Conservation (phyloP, 306 rosid genomes). For the Cyamopsis tetragonoloba region DNA sequence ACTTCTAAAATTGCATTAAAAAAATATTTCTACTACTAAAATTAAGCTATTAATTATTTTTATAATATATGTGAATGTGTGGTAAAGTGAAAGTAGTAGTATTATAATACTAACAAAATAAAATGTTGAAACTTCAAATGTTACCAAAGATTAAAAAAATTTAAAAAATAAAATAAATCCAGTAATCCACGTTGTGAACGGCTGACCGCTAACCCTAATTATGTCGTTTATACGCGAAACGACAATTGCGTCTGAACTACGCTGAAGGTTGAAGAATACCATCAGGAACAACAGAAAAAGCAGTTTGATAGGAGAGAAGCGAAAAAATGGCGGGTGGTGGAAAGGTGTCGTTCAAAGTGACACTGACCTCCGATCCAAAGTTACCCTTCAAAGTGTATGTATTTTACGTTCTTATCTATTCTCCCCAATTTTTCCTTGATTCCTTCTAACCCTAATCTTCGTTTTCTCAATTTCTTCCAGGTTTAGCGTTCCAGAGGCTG, state of each 20-base stretch:
- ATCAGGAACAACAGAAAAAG: background rate
- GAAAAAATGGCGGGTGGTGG: conserved; percentile 75
- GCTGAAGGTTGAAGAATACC: background rate
- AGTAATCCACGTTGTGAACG: no score
- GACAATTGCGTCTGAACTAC: background rate
- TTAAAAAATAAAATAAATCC: no score
- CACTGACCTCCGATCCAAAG: conserved; percentile 98
- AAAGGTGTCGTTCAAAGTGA: conserved; percentile 97
- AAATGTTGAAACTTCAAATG: no score
- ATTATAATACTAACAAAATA: no score
- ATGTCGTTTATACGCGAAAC: background rate
- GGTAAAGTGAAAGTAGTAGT: no score
- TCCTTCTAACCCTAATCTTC: background rate
- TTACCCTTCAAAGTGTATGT: conserved; percentile 92
- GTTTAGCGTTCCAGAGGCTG: conserved; percentile 97
- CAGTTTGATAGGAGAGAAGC: background rate
- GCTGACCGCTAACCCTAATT: no score
- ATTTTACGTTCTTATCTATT: background rate
- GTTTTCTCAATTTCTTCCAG: conserved; percentile 32
- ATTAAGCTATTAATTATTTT: no score
- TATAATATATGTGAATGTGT: no score
- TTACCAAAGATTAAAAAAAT: no score
- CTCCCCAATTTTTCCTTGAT: background rate
- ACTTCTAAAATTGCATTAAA: no score
- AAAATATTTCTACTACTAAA: no score